These are phyloP conservation scores for Trichoderma virens DNA, from an alignment of 495 filamentous ascomycete species.

Conservation along the genomic window DNA sequence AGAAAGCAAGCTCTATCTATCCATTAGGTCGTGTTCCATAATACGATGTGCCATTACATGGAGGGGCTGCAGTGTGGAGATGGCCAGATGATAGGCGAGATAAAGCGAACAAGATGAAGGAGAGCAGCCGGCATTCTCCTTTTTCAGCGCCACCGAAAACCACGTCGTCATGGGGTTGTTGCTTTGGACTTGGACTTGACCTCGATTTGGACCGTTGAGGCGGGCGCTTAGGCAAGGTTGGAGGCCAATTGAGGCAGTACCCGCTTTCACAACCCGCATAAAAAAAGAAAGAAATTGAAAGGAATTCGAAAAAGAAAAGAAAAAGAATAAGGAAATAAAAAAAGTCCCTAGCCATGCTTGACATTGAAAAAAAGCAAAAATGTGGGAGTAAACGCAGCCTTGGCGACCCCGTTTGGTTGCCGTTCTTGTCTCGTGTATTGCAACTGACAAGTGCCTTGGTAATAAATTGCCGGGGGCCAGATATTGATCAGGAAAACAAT, in stretches of 20 bases:
- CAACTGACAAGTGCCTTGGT: neutral
- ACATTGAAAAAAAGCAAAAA: no score
- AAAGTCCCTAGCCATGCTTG: no score
- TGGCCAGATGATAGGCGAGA: conserved; percentile 1
- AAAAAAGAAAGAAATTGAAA: neutral
- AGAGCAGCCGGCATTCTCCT: neutral
- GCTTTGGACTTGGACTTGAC: neutral
- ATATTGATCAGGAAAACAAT: neutral
- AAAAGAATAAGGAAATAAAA: neutral
- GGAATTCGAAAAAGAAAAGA: neutral
- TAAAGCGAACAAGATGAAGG: neutral
- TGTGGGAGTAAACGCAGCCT: neutral
- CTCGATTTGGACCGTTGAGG: neutral
- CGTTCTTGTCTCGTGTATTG: no score
- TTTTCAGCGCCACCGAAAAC: neutral
- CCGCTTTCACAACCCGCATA: neutral
- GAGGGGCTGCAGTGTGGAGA: neutral
- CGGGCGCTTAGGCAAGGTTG: neutral
- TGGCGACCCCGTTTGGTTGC: no score
- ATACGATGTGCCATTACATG: neutral
- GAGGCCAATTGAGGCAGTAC: neutral
- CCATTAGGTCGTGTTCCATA: neutral
- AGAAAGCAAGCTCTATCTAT: no score
- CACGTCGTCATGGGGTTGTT: neutral
- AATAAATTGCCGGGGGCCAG: neutral